Evolutionary conservation across 2,329 filamentous ascomycete species (phyloP).

Genomic region (Paraphaeosphaeria sporulosa): DNA sequence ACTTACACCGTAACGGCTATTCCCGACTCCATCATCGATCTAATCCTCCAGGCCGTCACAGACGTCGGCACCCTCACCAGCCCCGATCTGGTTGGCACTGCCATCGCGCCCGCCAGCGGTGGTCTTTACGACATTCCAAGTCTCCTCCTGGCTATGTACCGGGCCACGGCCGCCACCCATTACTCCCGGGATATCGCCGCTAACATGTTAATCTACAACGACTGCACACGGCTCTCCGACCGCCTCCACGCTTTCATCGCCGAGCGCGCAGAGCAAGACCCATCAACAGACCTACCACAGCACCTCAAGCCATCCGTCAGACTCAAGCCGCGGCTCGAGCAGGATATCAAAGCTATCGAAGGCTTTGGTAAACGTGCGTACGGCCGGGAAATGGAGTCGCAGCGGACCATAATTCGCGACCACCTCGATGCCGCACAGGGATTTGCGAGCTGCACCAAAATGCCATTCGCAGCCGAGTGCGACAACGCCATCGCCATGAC

Average conservation of each 20-base stretch:
- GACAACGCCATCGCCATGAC: conserved; percentile 66
- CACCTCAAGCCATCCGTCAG: conserved; percentile 45
- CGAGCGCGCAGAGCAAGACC: conserved; percentile 50
- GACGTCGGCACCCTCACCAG: conserved; percentile 63
- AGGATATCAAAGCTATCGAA: conserved; percentile 64
- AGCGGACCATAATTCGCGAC: conserved; percentile 68
- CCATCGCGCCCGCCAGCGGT: conserved; percentile 71
- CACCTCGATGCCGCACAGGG: conserved; percentile 69
- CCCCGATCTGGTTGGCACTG: conserved; percentile 54
- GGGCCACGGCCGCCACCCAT: conserved; percentile 77
- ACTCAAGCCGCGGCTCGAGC: conserved; percentile 58
- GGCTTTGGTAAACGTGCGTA: conserved; percentile 68
- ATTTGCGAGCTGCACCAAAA: conserved; percentile 65
- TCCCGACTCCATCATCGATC: conserved; percentile 76
- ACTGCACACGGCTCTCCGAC: conserved; percentile 65
- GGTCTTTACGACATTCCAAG: conserved; percentile 77
- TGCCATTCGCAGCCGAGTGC: conserved; percentile 66
- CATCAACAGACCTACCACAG: conserved; percentile 37
- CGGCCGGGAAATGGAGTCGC: conserved; percentile 69
- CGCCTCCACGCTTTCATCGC: conserved; percentile 59
- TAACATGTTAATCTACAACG: conserved; percentile 72
- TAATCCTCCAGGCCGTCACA: conserved; percentile 63
- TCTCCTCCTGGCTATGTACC: conserved; percentile 78
- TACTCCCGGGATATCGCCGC: conserved; percentile 68
- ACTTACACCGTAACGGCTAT: conserved; percentile 89